Base-by-base conservation (phyloP, 2,329 filamentous ascomycete genomes). In the Verticillium longisporum region DNA sequence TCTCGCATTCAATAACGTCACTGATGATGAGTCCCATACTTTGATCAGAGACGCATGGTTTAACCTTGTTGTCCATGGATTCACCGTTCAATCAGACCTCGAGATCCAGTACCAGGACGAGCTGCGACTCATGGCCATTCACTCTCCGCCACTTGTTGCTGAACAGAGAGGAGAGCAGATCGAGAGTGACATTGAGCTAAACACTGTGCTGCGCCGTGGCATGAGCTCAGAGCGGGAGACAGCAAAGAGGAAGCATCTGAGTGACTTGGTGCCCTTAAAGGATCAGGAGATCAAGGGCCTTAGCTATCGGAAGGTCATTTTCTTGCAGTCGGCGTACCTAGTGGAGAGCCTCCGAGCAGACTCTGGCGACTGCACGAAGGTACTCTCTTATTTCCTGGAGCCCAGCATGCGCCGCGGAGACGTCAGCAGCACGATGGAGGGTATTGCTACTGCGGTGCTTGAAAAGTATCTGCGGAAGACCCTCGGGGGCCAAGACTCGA, bases 111-210 rank as follows among this genome's bases (percentile, higher is more conserved):
- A 96, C 68, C 75, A 87, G 57, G 83, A 88, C 61, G 92, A 97
- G 70, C 81, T 99, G 21, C 87, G 90, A 31, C 81, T 91, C 38
- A 88, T 99, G 71, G 94, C 96, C 1, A 86, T 92, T 58, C 88
- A 97, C 74, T 97, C 93, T 13, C 88, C 90, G 33, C 90, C 95
- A 0, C 77, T 99, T 60, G 89, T 99, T 36, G 87, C 93, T 2
- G 92, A 97, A 70, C 90, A 96, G 71, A 87, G 92, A 62, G 89
- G 91, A 34, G 93, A 97, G 67, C 88, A 96, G 70, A 83, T 95
- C 10, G 95, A 99, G 74, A 97, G 93, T 72, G 95, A 98, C 66
- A 94, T 99, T 60, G 95, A 99, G 70, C 83, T 99, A 50, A 98
- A 99, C 70, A 96, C 92, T 0, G 90, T 98, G 18, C 80, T 99